Evolutionary conservation across 1,284 basidiomycete species (phyloP), one percentile per base, ranked within the genome.

Genomic region (Cutaneotrichosporon sp.): DNA sequence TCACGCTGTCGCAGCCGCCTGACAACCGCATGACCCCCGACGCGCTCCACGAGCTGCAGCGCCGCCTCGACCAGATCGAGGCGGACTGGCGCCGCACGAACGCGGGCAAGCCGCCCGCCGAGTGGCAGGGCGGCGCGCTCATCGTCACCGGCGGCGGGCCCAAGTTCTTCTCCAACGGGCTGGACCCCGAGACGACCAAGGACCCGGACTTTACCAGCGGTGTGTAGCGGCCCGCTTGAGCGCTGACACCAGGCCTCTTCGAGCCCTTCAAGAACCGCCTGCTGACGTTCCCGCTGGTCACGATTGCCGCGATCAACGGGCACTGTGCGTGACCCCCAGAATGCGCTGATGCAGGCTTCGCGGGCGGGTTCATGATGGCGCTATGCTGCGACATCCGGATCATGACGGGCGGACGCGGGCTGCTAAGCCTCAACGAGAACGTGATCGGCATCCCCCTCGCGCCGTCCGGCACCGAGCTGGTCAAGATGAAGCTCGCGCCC

Each of bases 381-480:
- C 80, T 95, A 53, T 84, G 84, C 4, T 95, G 92, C 76, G 94
- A 97, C 76, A 95, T 92, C 79, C 86, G 94, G 24, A 83, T 97
- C 57, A 92, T 95, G 87, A 88, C 90, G 65, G 88, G 87, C 20
- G 88, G 84, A 67, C 87, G 85, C 71, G 89, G 89, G 4, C 92
- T 90, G 87, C 80, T 92, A 60, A 91, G 87, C 75, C 95, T 97
- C 92, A 97, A 95, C 74, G 94, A 97, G 57, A 81, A 92, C 50
- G 87, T 88, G 72, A 92, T 94, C 70, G 91, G 90, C 51, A 89
- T 91, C 14, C 83, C 86, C 0, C 87, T 89, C 53, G 87, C 87
- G 0, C 87, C 93, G 67, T 82, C 86, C 2, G 82, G 85, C 6
- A 76, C 94, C 38, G 77, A 93, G 24, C 82, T 83, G 8, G 82